Evolutionary conservation across 1,284 basidiomycete species (phyloP).

Genomic region (Rhodotorula mucilaginosa): DNA sequence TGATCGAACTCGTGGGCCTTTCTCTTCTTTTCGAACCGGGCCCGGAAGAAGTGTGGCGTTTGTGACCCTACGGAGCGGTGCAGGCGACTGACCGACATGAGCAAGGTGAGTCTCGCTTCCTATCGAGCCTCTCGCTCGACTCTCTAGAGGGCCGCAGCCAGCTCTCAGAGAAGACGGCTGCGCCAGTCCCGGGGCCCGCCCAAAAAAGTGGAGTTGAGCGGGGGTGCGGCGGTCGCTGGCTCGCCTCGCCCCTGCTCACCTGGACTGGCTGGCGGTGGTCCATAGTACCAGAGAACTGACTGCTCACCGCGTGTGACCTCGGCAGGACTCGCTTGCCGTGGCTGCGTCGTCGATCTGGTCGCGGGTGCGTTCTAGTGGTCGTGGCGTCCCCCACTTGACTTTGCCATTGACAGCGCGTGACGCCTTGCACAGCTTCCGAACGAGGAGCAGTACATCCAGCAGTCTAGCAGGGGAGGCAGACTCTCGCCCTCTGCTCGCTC

Average conservation of each 20-base stretch:
- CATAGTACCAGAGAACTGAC: background rate
- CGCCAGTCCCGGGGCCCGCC: too few species aligned
- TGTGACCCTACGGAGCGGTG: background rate
- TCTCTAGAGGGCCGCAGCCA: too few species aligned
- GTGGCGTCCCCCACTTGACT: background rate
- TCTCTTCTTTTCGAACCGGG: too few species aligned
- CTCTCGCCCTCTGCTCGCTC: constrained; percentile 8
- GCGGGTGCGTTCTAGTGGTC: background rate
- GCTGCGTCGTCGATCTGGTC: constrained; percentile 25
- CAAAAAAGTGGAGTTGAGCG: background rate
- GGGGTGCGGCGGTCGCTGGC: background rate
- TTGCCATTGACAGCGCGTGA: background rate
- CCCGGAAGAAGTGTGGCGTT: too few species aligned
- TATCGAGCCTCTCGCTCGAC: background rate
- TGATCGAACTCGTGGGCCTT: too few species aligned
- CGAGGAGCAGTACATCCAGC: constrained; percentile 4
- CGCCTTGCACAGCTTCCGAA: constrained; percentile 4
- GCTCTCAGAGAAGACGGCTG: too few species aligned
- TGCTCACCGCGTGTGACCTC: background rate
- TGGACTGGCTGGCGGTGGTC: too few species aligned
- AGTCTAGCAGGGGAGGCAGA: background rate
- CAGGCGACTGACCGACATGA: background rate
- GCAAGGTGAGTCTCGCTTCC: background rate
- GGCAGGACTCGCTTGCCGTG: constrained; percentile 2
- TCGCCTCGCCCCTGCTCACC: background rate